These are phyloP conservation scores for Pisolithus marmoratus DNA, from an alignment of 768 basidiomycete species.

Conservation along the genomic window DNA sequence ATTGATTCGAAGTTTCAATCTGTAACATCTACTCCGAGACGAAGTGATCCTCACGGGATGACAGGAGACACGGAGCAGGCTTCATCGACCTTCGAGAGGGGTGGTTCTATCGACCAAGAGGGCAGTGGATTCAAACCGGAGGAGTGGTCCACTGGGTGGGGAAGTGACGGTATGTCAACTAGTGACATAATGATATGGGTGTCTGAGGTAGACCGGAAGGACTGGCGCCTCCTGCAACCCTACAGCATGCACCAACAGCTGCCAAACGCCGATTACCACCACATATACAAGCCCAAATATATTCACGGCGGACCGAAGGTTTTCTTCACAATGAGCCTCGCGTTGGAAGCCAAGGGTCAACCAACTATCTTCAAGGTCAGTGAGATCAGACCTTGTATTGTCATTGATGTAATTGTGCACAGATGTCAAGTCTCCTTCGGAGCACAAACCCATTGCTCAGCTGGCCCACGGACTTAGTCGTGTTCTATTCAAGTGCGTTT, in stretches of 20 bases:
- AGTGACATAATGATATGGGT: background rate
- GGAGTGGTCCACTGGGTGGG: conserved; percentile 13
- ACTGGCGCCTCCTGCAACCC: conserved; percentile 9
- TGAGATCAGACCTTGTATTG: background rate
- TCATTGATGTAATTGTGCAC: background rate
- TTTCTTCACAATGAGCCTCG: conserved; percentile 1
- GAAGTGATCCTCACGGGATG: background rate
- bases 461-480: conserved; percentile 64
- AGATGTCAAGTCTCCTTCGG: conserved; percentile 41
- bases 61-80: background rate
- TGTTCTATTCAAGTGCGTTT: conserved; percentile 68
- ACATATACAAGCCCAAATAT: conserved; percentile 19
- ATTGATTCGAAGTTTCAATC: background rate
- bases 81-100: background rate
- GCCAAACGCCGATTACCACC: conserved; percentile 6
- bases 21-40: background rate
- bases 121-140: conserved; percentile 9
- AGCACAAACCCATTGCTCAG: conserved; percentile 51
- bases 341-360: background rate
- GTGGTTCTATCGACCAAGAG: background rate
- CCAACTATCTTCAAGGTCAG: conserved; percentile 15
- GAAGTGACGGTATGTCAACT: conserved; percentile 19
- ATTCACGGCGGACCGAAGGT: conserved; percentile 23
- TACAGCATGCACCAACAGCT: background rate
- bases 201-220: conserved; percentile 1